Evolutionary conservation across 2,329 filamentous ascomycete species (phyloP), one percentile per base, ranked within the genome.

Genomic region (Dothistroma septosporum): DNA sequence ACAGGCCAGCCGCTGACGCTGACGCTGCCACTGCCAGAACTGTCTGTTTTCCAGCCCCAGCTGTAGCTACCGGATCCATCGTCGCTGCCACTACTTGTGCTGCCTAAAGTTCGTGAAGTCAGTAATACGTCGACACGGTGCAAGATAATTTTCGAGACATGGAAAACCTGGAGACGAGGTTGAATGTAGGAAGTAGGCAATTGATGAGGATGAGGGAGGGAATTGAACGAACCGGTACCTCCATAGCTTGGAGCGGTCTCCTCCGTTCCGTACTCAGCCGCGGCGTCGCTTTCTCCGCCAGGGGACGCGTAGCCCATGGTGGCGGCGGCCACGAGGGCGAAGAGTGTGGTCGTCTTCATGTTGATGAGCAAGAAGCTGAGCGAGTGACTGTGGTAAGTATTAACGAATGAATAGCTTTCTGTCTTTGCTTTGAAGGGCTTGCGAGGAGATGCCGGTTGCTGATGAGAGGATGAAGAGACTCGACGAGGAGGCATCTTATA

Each of bases 341-440:
- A 22, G 22, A 54, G 52, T 33, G 52, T 54, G 12, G 52, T 54
- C 10, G 52, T 41, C 52, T 41, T 54, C 52, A 54, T 54, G 52
- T 33, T 54, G 32, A 50, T 33, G 32, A 22, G 52, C 32, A 54
- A 41, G n/a, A 22, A 54, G 37, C 32, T 54, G 32, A 54, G 32
- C 52, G 52, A 54, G 9, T 54, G 52, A 54, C 52, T 54, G 49
- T 53, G 52, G 37, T 37, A 19, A 37, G 52, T 54, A 24, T 37
- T 41, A 21, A 54, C 8, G 32, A 54, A 28, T 22, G 52, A 54
- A 2, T 22, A 19, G 16, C 14, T 44, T 21, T 54, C 32, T 41
- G 32, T 41, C 32, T 54, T 14, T 54, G 31, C 4, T 19, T 19
- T 33, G 16, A 7, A 1, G 50, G 32, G 14, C 22, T 44, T 19